These are phyloP conservation scores for Euphrasia confusa DNA, from an alignment of 257 asterid genomes.

Conservation along the genomic window DNA sequence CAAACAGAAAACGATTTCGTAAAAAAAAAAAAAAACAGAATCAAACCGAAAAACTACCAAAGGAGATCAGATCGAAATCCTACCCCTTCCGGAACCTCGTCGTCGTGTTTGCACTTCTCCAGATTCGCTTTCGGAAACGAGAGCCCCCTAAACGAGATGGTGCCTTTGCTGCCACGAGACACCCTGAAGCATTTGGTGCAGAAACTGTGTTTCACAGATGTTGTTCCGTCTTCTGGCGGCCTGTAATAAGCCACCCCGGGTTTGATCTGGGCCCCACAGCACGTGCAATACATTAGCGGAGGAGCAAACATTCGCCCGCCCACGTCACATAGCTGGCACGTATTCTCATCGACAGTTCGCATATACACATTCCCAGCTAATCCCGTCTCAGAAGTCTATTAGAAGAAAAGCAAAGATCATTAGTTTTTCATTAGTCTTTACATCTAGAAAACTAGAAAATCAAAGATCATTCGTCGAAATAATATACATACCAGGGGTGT, in stretches of 20 bases:
- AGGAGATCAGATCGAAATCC: conserved; percentile 25
- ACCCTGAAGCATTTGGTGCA: conserved; percentile 47
- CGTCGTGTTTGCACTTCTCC: conserved; percentile 39
- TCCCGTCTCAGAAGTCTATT: conserved; percentile 23
- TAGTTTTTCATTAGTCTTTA: not conserved
- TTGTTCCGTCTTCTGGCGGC: conserved; percentile 32
- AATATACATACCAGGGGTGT: conserved; percentile 41
- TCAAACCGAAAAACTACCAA: conserved; percentile 18
- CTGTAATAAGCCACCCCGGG: conserved; percentile 36
- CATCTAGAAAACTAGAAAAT: conserved; percentile 5
- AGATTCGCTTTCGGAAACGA: conserved; percentile 43
- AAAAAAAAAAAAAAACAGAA: conserved; percentile 12
- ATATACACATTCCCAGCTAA: conserved; percentile 18
- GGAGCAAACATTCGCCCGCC: conserved; percentile 37
- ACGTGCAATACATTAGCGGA: conserved; percentile 43
- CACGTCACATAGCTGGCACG: conserved; percentile 53
- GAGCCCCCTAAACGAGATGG: conserved; percentile 39
- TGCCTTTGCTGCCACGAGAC: conserved; percentile 41
- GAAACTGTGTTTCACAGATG: conserved; percentile 31
- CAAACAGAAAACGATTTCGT: conserved; percentile 23
- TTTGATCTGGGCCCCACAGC: conserved; percentile 43
- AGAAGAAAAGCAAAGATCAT: conserved; percentile 14
- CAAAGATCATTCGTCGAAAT: not conserved
- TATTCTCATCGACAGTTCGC: conserved; percentile 29
- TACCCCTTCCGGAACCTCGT: conserved; percentile 45